These are phyloP conservation scores for Hypoxylon perforatum DNA, from an alignment of 495 filamentous ascomycete species.

Conservation along the genomic window DNA sequence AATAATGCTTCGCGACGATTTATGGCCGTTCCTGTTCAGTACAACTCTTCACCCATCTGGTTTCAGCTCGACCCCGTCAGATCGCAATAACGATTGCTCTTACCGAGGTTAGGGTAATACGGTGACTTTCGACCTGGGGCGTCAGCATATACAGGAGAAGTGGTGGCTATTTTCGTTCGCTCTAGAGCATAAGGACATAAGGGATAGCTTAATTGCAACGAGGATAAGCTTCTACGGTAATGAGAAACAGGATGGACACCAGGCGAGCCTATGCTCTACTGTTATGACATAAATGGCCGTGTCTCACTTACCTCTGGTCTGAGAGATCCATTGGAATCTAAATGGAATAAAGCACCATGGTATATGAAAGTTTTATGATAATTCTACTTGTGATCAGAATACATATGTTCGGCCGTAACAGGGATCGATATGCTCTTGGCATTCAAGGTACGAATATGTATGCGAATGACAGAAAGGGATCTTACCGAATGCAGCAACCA, in stretches of 20 bases:
- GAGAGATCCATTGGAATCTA: conserved; percentile 33
- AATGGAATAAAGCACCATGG: conserved; percentile 31
- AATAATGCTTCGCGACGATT: conserved; percentile 47
- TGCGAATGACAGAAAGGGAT: neutral
- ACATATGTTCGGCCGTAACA: conserved; percentile 1
- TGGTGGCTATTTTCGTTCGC: conserved; percentile 30
- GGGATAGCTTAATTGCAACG: conserved; percentile 7
- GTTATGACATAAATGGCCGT: conserved; percentile 16
- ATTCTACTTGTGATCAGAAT: neutral
- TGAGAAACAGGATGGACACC: conserved; percentile 7
- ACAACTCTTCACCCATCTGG: conserved; percentile 25
- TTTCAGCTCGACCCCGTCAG: conserved; percentile 20
- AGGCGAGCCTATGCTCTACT: conserved; percentile 17
- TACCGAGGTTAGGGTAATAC: conserved; percentile 12
- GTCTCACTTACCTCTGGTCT: conserved; percentile 29
- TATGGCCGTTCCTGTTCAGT: conserved; percentile 35
- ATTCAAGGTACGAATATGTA: no score
- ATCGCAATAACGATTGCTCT: conserved; percentile 7
- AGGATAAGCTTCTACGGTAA: neutral
- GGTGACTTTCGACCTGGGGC: conserved; percentile 19
- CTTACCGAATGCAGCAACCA: conserved; percentile 5
- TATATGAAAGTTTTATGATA: conserved; percentile 5
- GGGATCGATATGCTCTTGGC: conserved; percentile 2
- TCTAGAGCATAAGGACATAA: conserved; percentile 11
- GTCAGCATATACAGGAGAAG: conserved; percentile 26